Conservation (phyloP, 2,329 filamentous ascomycete genomes). For the Elsinoe batatas region DNA sequence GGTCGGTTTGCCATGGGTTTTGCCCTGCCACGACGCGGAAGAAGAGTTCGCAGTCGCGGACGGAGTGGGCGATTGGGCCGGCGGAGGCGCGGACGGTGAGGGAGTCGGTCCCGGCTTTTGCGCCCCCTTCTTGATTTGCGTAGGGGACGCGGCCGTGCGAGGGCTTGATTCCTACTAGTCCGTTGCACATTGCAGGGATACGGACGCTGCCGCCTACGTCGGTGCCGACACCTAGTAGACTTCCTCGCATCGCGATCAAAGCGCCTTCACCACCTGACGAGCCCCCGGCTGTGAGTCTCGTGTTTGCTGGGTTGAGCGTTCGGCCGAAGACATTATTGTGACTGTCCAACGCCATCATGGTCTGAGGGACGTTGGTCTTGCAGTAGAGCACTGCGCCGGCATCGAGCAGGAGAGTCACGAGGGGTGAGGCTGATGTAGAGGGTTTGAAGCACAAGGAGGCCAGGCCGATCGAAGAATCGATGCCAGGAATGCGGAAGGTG, state of each 20-base stretch:
- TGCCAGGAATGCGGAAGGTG: constrained; percentile 27
- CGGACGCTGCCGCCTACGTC: constrained; percentile 47
- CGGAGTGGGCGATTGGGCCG: constrained; percentile 37
- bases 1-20: constrained; percentile 42
- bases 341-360: constrained; percentile 42
- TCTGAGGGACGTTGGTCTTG: constrained; percentile 48
- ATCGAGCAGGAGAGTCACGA: constrained; percentile 36
- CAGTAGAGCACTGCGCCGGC: constrained; percentile 41
- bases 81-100: constrained; percentile 35
- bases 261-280: constrained; percentile 46
- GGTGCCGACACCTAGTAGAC: constrained; percentile 43
- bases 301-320: constrained; percentile 41
- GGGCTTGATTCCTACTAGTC: constrained; percentile 39
- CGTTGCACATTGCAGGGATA: constrained; percentile 42
- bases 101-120: constrained; percentile 39
- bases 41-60: constrained; percentile 44
- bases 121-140: constrained; percentile 42
- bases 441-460: constrained; percentile 36
- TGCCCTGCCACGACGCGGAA: constrained; percentile 45
- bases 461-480: constrained; percentile 33
- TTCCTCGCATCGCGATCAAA: constrained; percentile 40
- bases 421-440: constrained; percentile 27
- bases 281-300: constrained; percentile 41
- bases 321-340: constrained; percentile 44
- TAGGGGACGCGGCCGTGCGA: constrained; percentile 41